Base-by-base conservation (phyloP, 176 grass and related monocot genomes). In the Oryza glaberrima region DNA sequence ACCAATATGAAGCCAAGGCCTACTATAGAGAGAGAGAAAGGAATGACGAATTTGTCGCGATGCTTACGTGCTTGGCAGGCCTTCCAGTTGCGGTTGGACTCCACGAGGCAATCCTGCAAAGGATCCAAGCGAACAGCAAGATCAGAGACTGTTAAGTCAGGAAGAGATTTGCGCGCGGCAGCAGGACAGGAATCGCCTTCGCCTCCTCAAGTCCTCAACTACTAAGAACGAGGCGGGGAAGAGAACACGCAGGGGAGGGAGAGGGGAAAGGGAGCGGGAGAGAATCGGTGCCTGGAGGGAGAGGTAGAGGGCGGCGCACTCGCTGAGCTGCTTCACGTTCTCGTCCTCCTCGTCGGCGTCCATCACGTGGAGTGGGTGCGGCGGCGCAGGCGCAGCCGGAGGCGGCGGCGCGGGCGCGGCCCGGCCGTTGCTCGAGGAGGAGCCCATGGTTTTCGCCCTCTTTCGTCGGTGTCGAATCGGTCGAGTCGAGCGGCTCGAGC, bases 291-390 rank as follows among this genome's bases (percentile, higher is more conserved):
- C 95, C 92, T 97, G 92, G 40, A 98, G 88, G 23, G 95, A 87
- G 38, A 98, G 82, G 73, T 98, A 98, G 77, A 94, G 12, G 65
- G 72, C 40, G 22, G 95, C 89, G 70, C 92, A 98, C 80, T 98
- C 92, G 30, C 91, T 93, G 82, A 98, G 95, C 84, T 98, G 95
- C 84, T 93, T 98, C 67, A 98, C 95, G 80, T 23, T 98, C 51
- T 93, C 90, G 32, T 94, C 95, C 36, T 98, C 95, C 76, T 94
- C 92, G 34, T 98, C 95, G 11, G 86, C 82, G 44, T 94, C 90
- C 40, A 75, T 86, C 56, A 66, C 71, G 79, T 98, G 95, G 51
- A 92, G 83, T 9, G 79, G 66, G 2, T 12, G 72, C 34, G 56
- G 81, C 14, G 68, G 72, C 72, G 48, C 34, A 80, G 86, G 25